A percentile compares a stretch with the other conserved stretches of the same genome.
Conservation (phyloP, 768 basidiomycete genomes). For the Sporobolomyces roseus region DNA sequence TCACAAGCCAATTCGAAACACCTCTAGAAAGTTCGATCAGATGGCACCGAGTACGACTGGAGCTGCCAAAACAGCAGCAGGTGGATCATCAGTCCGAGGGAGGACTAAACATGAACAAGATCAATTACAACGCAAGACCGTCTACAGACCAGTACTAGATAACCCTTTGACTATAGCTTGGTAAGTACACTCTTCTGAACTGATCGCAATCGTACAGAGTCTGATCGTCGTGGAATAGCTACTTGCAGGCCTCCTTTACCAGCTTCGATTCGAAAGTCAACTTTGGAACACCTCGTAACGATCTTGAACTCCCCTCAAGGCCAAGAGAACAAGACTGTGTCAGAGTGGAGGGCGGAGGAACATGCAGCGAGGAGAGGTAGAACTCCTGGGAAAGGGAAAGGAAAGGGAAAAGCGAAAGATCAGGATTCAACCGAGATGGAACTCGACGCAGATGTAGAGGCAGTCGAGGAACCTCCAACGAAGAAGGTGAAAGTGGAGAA, state of each 20-base stretch:
- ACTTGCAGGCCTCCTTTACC: constrained; percentile 35
- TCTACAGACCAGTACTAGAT: constrained; percentile 34
- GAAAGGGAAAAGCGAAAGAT: background rate
- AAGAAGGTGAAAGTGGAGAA: background rate
- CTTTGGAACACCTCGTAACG: constrained; percentile 28
- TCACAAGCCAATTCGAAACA: background rate
- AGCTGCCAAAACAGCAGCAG: constrained; percentile 11
- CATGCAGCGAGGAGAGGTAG: constrained; percentile 13
- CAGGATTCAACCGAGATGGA: background rate
- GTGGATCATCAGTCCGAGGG: constrained; percentile 23
- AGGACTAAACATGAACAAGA: constrained; percentile 10
- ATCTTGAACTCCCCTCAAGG: background rate
- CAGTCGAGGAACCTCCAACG: background rate
- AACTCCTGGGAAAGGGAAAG: background rate
- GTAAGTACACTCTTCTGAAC: constrained; percentile 6
- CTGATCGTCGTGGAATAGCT: too few species aligned
- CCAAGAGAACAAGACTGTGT: background rate
- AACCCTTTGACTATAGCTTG: constrained; percentile 22
- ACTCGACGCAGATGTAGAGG: background rate
- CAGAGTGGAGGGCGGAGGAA: constrained; percentile 33
- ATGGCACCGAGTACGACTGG: background rate
- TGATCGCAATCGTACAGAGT: too few species aligned
- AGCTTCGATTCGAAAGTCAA: constrained; percentile 9
- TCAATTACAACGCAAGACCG: constrained; percentile 23
- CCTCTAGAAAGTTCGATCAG: too few species aligned